A percentile compares a stretch with the other conserved stretches of the same genome.
Evolutionary conservation across 192 early-diverging fungal genomes (phyloP).

Genomic region (Coemansia reversa): DNA sequence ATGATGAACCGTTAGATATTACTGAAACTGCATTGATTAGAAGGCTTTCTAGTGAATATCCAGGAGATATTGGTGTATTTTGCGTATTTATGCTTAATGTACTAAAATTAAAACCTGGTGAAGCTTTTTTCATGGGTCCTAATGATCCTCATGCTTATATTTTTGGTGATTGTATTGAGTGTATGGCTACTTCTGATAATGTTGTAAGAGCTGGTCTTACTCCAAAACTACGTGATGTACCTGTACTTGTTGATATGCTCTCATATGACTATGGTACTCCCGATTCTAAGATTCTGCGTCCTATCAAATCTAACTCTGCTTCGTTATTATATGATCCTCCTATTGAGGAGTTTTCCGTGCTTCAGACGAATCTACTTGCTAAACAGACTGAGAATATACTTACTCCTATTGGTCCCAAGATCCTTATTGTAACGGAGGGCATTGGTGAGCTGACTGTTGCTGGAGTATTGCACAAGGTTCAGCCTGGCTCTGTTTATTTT

Average conservation of each 20-base stretch:
- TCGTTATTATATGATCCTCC: conserved; percentile 91
- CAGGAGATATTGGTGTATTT: conserved; percentile 87
- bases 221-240: conserved; percentile 88
- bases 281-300: conserved; percentile 74
- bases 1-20: conserved; percentile 16
- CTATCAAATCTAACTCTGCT: conserved; percentile 52
- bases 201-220: conserved; percentile 96
- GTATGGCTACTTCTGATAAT: conserved; percentile 98
- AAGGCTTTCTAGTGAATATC: conserved; percentile 79
- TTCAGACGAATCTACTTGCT: conserved; percentile 58
- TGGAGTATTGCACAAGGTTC: conserved; percentile 37
- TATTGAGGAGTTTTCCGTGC: conserved; percentile 91
- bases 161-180: conserved; percentile 95
- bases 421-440: conserved; percentile 83
- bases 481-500: conserved; percentile 79
- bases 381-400: conserved; percentile 57
- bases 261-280: conserved; percentile 85
- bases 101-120: conserved; percentile 73
- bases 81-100: conserved; percentile 89
- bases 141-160: conserved; percentile 98
- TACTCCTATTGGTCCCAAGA: conserved; percentile 74
- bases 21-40: conserved; percentile 64
- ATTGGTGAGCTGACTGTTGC: conserved; percentile 54
- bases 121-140: conserved; percentile 92
- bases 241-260: conserved; percentile 85